Conservation (phyloP, 2,329 filamentous ascomycete genomes). For the Fusarium heterosporum region DNA sequence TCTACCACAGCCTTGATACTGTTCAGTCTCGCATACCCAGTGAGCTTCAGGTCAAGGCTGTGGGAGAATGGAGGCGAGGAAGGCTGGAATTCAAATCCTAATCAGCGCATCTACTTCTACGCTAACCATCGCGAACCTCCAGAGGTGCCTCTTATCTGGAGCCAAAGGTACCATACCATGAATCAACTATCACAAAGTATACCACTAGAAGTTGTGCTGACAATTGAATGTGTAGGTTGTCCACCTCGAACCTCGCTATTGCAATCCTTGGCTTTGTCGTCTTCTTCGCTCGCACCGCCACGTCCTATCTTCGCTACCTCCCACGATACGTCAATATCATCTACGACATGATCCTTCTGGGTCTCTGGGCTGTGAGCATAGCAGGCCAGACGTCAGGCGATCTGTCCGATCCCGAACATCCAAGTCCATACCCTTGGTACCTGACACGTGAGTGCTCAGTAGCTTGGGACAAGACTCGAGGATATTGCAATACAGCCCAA, state of each 20-base stretch:
- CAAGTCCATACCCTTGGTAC: constrained; percentile 46
- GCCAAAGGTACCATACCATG: constrained; percentile 37
- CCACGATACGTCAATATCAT: constrained; percentile 41
- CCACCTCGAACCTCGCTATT: constrained; percentile 48
- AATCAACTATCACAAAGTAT: rapidly evolving
- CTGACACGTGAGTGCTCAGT: constrained; percentile 39
- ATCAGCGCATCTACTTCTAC: constrained; percentile 47
- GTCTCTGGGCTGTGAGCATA: constrained; percentile 47
- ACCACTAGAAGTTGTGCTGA: background rate
- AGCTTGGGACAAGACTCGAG: constrained; percentile 26
- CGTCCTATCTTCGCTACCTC: constrained; percentile 42
- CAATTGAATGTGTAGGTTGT: constrained; percentile 33
- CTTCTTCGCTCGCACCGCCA: constrained; percentile 42
- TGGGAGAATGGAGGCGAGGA: constrained; percentile 47
- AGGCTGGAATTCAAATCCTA: constrained; percentile 50
- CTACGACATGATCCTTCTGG: constrained; percentile 48
- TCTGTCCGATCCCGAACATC: constrained; percentile 41
- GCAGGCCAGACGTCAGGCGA: constrained; percentile 42
- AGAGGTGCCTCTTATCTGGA: constrained; percentile 46
- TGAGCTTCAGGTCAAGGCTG: constrained; percentile 40
- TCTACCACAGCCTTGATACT: constrained; percentile 21
- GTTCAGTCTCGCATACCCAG: constrained; percentile 44
- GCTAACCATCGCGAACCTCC: constrained; percentile 49
- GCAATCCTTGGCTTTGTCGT: constrained; percentile 48
- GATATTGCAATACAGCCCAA: constrained; percentile 42